Base-by-base conservation (phyloP, 192 early-diverging fungal genomes). In the Coemansia sp. region DNA sequence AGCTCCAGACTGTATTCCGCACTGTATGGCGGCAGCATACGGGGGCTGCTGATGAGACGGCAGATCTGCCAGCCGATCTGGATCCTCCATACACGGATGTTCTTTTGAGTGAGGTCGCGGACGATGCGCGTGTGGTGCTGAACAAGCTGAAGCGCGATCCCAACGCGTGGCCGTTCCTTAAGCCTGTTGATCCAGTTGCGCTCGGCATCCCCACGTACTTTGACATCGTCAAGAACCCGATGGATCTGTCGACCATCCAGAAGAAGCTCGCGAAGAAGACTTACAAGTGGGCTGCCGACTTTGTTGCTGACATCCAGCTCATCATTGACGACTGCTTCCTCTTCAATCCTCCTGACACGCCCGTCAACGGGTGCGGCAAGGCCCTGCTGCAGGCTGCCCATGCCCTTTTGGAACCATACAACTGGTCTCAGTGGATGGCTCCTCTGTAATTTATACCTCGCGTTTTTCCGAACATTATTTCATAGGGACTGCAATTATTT, bases 251-350 rank as follows among this genome's bases (percentile, higher is more conserved):
- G 21, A 93, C 91, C 0, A 77, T 91, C 20, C 76, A 73, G 38
- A 81, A 82, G 16, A 88, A 87, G 16, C 71, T 93, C 1, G 73
- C 76, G 15, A 77, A 83, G 11, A 76, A 81, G 41, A 45, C 69
- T n/a, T 92, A 93, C 64, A 59, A 57, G 7, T 77, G 34, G 2
- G 76, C 87, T 5, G 75, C 78, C 1, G 87, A 88, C 36, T 81
- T 92, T 60, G 78, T 81, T 38, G 72, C 76, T 8, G 90, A 92
- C 55, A 79, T 93, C 15, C 73, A 85, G 49, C 81, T 87, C 34
- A 83, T 93, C 15, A 72, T 92, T 38, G 81, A 79, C n/a, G 91
- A 93, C 67, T 93, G 92, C 74, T 88, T 84, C 64, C 80, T 84
- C 35, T 90, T 87, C 63, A 92, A 92, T 66, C 73, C 76, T 7